Evolutionary conservation across 495 filamentous ascomycete genomes (phyloP).

Genomic region (Penicillium bialowiezense): DNA sequence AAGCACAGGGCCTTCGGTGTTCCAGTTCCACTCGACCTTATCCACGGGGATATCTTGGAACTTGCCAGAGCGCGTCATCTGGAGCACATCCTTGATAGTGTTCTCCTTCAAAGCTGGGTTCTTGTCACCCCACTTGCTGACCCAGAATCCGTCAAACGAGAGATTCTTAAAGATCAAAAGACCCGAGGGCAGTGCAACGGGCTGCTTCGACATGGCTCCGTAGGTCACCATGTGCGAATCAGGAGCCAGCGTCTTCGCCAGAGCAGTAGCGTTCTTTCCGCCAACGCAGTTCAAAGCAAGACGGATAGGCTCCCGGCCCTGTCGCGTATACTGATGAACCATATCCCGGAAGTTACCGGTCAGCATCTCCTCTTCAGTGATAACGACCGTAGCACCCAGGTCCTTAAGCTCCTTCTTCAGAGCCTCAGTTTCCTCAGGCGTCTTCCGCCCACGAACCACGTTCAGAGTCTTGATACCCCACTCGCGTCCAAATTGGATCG

Average conservation of each 20-base stretch:
- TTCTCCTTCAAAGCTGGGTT: slow-evolving; percentile 70
- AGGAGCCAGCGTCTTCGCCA: slow-evolving; percentile 65
- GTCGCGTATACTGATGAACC: slow-evolving; percentile 67
- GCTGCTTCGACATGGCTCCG: slow-evolving; percentile 89
- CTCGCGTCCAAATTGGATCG: slow-evolving; percentile 74
- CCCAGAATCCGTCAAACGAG: slow-evolving; percentile 88
- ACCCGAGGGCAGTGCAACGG: slow-evolving; percentile 70
- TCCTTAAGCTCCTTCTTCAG: slow-evolving; percentile 68
- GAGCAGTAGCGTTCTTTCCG: slow-evolving; percentile 70
- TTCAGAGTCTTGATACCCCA: slow-evolving; percentile 91
- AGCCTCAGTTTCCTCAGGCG: slow-evolving; percentile 56
- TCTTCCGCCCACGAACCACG: slow-evolving; percentile 68
- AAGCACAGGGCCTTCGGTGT: slow-evolving; percentile 63
- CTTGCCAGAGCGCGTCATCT: slow-evolving; percentile 66
- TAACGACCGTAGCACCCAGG: slow-evolving; percentile 74
- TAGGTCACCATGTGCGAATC: slow-evolving; percentile 85
- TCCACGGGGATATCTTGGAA: slow-evolving; percentile 81
- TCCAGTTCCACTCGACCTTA: slow-evolving; percentile 75
- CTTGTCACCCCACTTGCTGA: slow-evolving; percentile 80
- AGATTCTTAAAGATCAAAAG: slow-evolving; percentile 90
- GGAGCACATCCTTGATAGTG: slow-evolving; percentile 78
- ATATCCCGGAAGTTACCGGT: slow-evolving; percentile 57
- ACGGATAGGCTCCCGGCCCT: slow-evolving; percentile 63
- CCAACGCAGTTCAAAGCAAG: slow-evolving; percentile 93
- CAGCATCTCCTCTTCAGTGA: slow-evolving; percentile 77